Percentiles rank a stretch among this genome's conserved stretches.
phyloP scores from a whole-genome alignment of 768 basidiomycete species.

The Russula dissimulans region DNA sequence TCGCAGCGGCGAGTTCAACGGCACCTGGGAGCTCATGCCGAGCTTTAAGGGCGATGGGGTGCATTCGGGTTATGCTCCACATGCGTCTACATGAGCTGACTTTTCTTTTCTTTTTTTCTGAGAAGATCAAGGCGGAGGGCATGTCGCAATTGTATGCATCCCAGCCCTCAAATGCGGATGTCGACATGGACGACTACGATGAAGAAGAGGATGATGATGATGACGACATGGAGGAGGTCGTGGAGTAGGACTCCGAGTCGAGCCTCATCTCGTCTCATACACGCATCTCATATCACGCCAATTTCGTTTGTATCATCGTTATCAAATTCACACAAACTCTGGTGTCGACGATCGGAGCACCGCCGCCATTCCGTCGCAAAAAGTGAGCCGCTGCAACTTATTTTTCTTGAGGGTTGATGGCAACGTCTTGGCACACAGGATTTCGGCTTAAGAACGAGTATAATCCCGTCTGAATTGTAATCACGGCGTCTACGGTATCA shows the following conservation, averaged over 20 bases:
- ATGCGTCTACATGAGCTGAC: background rate
- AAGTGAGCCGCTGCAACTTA: too few species aligned
- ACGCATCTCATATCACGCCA: background rate
- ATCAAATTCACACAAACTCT: background rate
- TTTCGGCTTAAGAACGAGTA: too few species aligned
- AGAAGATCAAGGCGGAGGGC: conserved; percentile 28
- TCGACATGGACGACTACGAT: conserved; percentile 45
- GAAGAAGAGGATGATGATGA: conserved; percentile 52
- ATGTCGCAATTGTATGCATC: conserved; percentile 24
- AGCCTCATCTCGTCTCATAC: background rate
- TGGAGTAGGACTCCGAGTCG: conserved; percentile 30
- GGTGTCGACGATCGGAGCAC: too few species aligned
- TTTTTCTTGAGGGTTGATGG: too few species aligned
- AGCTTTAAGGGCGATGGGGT: conserved; percentile 61
- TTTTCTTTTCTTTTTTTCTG: conserved; percentile 10
- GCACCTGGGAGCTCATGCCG: conserved; percentile 71
- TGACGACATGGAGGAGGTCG: conserved; percentile 64
- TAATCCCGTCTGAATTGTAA: too few species aligned
- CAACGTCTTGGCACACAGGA: too few species aligned
- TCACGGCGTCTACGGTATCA: too few species aligned
- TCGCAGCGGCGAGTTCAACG: conserved; percentile 72
- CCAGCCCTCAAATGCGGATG: conserved; percentile 22
- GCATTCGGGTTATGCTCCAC: conserved; percentile 17
- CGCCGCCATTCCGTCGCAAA: too few species aligned
- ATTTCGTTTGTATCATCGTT: background rate